These are phyloP conservation scores for Cercospora nicotianae DNA, from an alignment of 2,329 filamentous ascomycete species.

Conservation along the genomic window DNA sequence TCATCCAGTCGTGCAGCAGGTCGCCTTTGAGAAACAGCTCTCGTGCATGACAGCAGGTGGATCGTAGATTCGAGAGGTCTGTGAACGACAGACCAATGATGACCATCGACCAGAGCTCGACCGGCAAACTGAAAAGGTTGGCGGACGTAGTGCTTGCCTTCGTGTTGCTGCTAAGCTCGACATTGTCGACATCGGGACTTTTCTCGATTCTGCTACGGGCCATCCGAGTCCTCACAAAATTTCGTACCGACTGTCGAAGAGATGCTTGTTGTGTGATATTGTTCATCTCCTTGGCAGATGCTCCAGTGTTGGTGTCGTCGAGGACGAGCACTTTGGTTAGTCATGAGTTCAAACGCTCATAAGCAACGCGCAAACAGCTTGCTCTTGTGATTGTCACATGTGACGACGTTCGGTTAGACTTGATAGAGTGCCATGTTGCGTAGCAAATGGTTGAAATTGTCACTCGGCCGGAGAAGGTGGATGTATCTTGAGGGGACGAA, in stretches of 20 bases:
- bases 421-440: background rate
- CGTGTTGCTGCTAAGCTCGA: background rate
- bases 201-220: background rate
- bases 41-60: constrained; percentile 3
- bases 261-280: background rate
- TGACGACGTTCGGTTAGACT: background rate
- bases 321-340: background rate
- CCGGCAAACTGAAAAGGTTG: constrained; percentile 10
- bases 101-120: constrained; percentile 12
- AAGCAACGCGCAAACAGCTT: background rate
- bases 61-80: constrained; percentile 3
- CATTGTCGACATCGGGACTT: background rate
- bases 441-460: background rate
- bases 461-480: background rate
- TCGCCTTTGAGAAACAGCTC: constrained; percentile 5
- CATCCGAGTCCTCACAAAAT: background rate
- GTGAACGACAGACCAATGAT: constrained; percentile 1
- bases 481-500: background rate
- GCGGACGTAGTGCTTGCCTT: background rate
- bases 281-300: background rate
- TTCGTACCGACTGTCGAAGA: background rate
- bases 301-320: background rate
- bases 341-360: background rate
- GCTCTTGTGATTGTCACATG: background rate
- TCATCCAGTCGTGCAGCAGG: constrained; percentile 11